Conservation (phyloP, 495 filamentous ascomycete species). For the Talaromyces thailandensis region DNA sequence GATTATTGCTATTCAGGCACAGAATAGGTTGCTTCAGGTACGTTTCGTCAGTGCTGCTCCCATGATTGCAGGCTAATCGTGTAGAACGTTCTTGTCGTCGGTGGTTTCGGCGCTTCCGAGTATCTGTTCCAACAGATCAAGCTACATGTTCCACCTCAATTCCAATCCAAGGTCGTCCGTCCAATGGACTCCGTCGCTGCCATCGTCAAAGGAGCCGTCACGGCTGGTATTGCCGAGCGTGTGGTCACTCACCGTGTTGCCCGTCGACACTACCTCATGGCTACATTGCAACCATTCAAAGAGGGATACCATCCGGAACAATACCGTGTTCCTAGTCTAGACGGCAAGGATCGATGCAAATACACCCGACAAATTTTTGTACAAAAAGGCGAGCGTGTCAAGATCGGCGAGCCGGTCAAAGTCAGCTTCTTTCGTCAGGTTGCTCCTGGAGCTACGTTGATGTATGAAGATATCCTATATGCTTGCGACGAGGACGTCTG, state of each 20-base stretch:
- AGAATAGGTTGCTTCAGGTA: conserved; percentile 65
- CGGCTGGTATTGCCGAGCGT: conserved; percentile 90
- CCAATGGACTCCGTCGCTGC: conserved; percentile 78
- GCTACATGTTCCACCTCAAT: conserved; percentile 69
- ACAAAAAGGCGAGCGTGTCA: conserved; percentile 96
- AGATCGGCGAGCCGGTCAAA: conserved; percentile 98
- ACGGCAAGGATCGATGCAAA: conserved; percentile 97
- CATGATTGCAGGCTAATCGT: background rate
- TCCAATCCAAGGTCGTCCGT: conserved; percentile 71
- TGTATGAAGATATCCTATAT: conserved; percentile 99
- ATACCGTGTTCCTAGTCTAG: conserved; percentile 91
- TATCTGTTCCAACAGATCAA: conserved; percentile 81
- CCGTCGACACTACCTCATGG: conserved; percentile 98
- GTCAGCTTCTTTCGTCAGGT: conserved; percentile 98
- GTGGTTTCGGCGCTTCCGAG: conserved; percentile 73
- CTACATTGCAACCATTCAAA: conserved; percentile 96
- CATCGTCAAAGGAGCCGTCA: conserved; percentile 74
- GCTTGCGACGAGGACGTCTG: conserved; percentile 98
- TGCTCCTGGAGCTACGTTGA: conserved; percentile 91
- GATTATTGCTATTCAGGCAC: conserved; percentile 73
- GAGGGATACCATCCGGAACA: conserved; percentile 97
- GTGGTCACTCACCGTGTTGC: conserved; percentile 95
- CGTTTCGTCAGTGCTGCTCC: conserved; percentile 9
- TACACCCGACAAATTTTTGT: conserved; percentile 98
- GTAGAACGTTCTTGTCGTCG: conserved; percentile 67